Base-by-base conservation (phyloP, 345 rosid genomes). In the Eucalyptus caleyi region DNA sequence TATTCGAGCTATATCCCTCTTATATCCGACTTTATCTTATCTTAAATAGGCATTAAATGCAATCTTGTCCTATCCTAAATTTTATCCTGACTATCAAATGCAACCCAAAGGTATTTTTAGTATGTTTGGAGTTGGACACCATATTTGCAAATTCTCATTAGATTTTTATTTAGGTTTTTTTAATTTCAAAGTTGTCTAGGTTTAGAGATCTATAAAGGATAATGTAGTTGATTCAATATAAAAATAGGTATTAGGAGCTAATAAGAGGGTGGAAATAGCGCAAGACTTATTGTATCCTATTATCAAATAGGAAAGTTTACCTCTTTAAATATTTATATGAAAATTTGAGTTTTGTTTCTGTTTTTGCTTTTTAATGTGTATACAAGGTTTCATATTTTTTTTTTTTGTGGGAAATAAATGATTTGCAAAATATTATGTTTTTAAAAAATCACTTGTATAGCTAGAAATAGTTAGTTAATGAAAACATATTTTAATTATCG, bases 1-100 rank as follows among this genome's bases (percentile, higher is more conserved):
- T 18, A 18, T 53, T 53, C 9, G 1, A 53, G 9, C 2, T 3
- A 53, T 3, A 19, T 53, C 4, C 0, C 1, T 53, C 1, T 53
- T 18, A 53, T 53, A 1, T 53, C 1, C 1, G 1, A 53, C 1
- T 53, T 53, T 53, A 7, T 53, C 9, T 18, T 53, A 53, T 53
- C 56, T 53, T 53, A 53, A 19, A 1, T 53, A 53, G 4, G 56
- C 24, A 53, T 53, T 53, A 7, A 51, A 53, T 1, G 1, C 56
- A 18, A 53, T 18, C 56, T 53, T 53, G 0, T 53, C 1, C 4
- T 19, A 53, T 19, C 24, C 4, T 53, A 7, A 18, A 18, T 53
- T 53, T 18, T 18, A 53, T 53, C 4, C 2, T 53, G 1, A 53
- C 9, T 18, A 53, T 53, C 24, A 53, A 51, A 3, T 53, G 56